Conservation (phyloP, 371 early-diverging fungal genomes). For the Rhizopus stolonifer region DNA sequence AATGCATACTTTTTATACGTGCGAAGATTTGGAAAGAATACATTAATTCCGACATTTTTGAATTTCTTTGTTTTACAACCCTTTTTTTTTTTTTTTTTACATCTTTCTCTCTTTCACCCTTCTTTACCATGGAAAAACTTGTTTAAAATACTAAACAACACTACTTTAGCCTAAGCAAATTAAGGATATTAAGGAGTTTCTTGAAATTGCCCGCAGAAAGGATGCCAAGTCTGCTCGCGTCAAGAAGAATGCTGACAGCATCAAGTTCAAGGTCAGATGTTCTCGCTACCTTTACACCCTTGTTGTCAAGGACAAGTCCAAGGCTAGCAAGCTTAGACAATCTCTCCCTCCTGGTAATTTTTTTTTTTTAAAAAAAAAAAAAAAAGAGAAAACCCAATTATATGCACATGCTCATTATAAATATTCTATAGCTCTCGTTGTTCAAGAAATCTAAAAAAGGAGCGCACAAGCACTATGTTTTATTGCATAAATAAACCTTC, state of each 20-base stretch:
- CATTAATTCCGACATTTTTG: no score
- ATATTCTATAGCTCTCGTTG: slow-evolving; percentile 36
- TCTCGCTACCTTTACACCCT: slow-evolving; percentile 97
- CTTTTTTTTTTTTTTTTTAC: no score
- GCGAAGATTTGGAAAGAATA: no score
- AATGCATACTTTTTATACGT: no score
- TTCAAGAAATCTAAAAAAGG: slow-evolving; percentile 40
- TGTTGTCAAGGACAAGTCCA: slow-evolving; percentile 91
- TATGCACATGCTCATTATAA: no score
- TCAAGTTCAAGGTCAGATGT: slow-evolving; percentile 99
- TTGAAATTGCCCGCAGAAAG: slow-evolving; percentile 94
- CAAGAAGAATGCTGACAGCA: slow-evolving; percentile 94
- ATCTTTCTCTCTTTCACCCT: background rate
- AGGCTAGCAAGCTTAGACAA: slow-evolving; percentile 96
- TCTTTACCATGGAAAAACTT: background rate
- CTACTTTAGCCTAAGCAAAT: slow-evolving; percentile 90
- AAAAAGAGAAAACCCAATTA: no score
- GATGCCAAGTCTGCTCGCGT: slow-evolving; percentile 93
- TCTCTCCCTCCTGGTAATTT: slow-evolving; percentile 81
- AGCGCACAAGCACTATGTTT: no score
- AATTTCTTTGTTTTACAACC: no score
- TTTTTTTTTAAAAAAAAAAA: slow-evolving; percentile 8
- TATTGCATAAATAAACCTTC: background rate
- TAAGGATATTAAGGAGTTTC: slow-evolving; percentile 97
- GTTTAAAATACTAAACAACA: background rate